Conservation (phyloP, 768 basidiomycete species). For the Lactifluus rugatus region DNA sequence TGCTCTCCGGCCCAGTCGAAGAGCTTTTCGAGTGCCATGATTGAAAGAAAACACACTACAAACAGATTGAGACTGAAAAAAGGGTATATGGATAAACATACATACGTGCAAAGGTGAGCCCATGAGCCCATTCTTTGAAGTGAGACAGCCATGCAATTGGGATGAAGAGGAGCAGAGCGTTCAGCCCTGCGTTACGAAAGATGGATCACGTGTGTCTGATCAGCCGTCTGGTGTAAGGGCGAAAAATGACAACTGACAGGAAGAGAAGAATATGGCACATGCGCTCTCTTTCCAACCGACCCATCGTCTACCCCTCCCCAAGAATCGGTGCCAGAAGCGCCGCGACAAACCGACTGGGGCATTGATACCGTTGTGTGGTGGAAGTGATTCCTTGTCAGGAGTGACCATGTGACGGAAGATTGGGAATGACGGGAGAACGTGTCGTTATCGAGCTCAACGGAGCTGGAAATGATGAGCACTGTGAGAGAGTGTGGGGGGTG, state of each 20-base stretch:
- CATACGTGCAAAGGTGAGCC: conserved; percentile 21
- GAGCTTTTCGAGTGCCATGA: conserved; percentile 54
- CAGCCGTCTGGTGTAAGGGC: background rate
- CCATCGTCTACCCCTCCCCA: conserved; percentile 10
- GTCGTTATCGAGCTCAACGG: background rate
- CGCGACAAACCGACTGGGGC: background rate
- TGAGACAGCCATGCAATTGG: conserved; percentile 26
- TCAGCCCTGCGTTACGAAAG: conserved; percentile 16
- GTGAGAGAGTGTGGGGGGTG: background rate
- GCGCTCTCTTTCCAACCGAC: conserved; percentile 10
- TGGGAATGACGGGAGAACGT: too few relatives aligned
- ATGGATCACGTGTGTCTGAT: too few relatives aligned
- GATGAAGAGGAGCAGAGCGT: conserved; percentile 21
- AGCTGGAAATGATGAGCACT: background rate
- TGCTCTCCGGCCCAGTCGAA: conserved; percentile 58
- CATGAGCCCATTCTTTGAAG: conserved; percentile 18
- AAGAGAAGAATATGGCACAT: conserved; percentile 4
- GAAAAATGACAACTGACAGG: conserved; percentile 8
- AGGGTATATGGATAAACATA: conserved; percentile 8
- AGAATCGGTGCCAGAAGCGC: conserved; percentile 11
- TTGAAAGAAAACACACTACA: conserved; percentile 53
- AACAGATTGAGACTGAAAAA: background rate
- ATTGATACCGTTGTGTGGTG: background rate
- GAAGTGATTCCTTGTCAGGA: background rate
- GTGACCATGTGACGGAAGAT: background rate